Percentiles rank a stretch among this genome's conserved stretches.
These are phyloP conservation scores for Metarhizium album DNA, from an alignment of 2,329 filamentous ascomycete genomes.

Conservation along the genomic window DNA sequence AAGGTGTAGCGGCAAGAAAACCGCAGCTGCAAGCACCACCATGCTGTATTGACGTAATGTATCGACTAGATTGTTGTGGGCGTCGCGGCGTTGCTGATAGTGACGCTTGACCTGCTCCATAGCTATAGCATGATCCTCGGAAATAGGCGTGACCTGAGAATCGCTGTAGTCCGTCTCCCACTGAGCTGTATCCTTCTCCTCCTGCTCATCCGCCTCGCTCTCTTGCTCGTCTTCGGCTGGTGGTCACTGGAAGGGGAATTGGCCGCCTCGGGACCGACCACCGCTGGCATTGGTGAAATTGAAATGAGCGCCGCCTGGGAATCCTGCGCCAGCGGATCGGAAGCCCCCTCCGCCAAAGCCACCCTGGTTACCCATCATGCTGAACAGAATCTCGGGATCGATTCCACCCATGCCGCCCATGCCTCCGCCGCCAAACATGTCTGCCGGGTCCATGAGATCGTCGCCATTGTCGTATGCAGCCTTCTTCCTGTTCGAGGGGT, in stretches of 20 bases:
- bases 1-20: conserved; percentile 35
- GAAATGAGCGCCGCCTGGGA: conserved; percentile 37
- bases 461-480: conserved; percentile 86
- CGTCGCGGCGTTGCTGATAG: conserved; percentile 21
- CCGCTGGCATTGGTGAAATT: conserved; percentile 34
- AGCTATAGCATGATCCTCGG: conserved; percentile 8
- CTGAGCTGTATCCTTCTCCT: conserved; percentile 11
- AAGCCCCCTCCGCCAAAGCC: conserved; percentile 43
- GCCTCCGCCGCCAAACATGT: conserved; percentile 62
- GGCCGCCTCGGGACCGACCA: conserved; percentile 26
- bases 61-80: conserved; percentile 28
- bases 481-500: conserved; percentile 55
- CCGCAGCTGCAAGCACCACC: conserved; percentile 30
- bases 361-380: conserved; percentile 66
- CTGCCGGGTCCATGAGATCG: conserved; percentile 76
- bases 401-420: conserved; percentile 51
- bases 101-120: conserved; percentile 19
- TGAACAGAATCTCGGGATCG: conserved; percentile 69
- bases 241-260: conserved; percentile 39
- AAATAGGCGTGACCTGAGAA: conserved; percentile 12
- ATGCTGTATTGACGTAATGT: conserved; percentile 32
- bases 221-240: conserved; percentile 28
- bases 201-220: conserved; percentile 17
- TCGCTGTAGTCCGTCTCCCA: conserved; percentile 13
- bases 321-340: conserved; percentile 38